Evolutionary conservation across 257 asterid species (phyloP).

Genomic region (Fraxinus quadrangulata): DNA sequence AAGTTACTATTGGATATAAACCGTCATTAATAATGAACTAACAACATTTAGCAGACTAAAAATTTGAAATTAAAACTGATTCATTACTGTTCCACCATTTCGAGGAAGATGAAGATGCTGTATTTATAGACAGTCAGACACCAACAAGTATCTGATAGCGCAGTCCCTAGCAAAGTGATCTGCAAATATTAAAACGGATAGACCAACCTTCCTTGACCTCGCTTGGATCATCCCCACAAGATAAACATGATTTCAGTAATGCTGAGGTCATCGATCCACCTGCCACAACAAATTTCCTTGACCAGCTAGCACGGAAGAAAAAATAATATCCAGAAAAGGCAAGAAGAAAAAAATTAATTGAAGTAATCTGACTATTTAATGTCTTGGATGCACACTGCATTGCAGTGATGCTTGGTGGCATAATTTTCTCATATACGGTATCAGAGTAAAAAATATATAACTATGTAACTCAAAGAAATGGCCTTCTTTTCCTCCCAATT

Average conservation of each 20-base stretch:
- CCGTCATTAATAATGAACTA: conserved; percentile 4
- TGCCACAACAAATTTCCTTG: conserved; percentile 38
- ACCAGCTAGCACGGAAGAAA: conserved; percentile 13
- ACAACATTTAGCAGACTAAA: conserved; percentile 5
- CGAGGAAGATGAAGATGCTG: neutral
- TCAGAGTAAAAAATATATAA: neutral
- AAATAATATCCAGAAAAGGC: conserved; percentile 2
- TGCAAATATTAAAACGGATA: conserved; percentile 30
- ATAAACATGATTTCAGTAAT: conserved; percentile 74
- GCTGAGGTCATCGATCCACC: conserved; percentile 59
- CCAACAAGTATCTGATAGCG: neutral
- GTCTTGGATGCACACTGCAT: neutral
- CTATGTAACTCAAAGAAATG: neutral
- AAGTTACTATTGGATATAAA: conserved; percentile 13
- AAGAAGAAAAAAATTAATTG: conserved; percentile 1
- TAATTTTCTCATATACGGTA: neutral
- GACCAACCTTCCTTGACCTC: conserved; percentile 72
- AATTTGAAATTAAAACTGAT: neutral
- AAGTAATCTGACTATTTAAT: neutral
- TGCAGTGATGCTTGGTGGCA: neutral
- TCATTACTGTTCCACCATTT: neutral
- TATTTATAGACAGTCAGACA: neutral
- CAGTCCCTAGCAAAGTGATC: conserved; percentile 7
- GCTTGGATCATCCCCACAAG: conserved; percentile 89
- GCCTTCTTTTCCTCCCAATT: neutral